These are phyloP conservation scores for Hypoxylon sp. DNA, from an alignment of 2,329 filamentous ascomycete species.

Conservation along the genomic window DNA sequence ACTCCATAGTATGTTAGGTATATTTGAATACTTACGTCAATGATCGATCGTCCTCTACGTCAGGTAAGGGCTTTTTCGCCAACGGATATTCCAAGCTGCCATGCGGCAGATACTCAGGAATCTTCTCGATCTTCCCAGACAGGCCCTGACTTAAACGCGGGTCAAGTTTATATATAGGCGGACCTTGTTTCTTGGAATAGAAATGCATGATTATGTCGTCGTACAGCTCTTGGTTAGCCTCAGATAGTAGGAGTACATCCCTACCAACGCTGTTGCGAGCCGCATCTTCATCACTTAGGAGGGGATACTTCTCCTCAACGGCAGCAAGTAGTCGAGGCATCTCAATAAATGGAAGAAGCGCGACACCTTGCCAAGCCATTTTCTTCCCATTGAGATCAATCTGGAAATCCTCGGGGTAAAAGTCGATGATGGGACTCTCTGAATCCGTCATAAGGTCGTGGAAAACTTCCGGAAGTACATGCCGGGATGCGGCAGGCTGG, in stretches of 20 bases:
- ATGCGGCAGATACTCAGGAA: slow-evolving; percentile 87
- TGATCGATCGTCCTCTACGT: slow-evolving; percentile 87
- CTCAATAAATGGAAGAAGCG: slow-evolving; percentile 94
- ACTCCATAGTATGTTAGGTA: background rate
- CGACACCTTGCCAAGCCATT: slow-evolving; percentile 97
- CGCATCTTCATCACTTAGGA: slow-evolving; percentile 81
- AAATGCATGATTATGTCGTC: slow-evolving; percentile 87
- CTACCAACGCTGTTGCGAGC: slow-evolving; percentile 84
- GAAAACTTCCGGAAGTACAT: slow-evolving; percentile 90
- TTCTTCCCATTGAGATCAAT: slow-evolving; percentile 98
- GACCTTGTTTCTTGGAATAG: slow-evolving; percentile 88
- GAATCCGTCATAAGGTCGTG: slow-evolving; percentile 90
- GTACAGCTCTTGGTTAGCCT: slow-evolving; percentile 83
- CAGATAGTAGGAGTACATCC: slow-evolving; percentile 87
- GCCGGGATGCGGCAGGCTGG: slow-evolving; percentile 90
- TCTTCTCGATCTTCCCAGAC: slow-evolving; percentile 84
- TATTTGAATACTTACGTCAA: slow-evolving; percentile 75
- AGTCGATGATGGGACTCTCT: slow-evolving; percentile 94
- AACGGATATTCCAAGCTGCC: slow-evolving; percentile 85
- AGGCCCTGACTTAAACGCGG: slow-evolving; percentile 82
- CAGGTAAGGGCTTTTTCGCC: slow-evolving; percentile 77
- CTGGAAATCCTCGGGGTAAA: slow-evolving; percentile 95
- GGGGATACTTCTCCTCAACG: slow-evolving; percentile 85
- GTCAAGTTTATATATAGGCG: slow-evolving; percentile 78
- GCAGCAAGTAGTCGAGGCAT: slow-evolving; percentile 87